Percentiles rank a stretch among this genome's conserved stretches.
These are phyloP conservation scores for Pyracantha coccinea DNA, from an alignment of 331 rosid genomes.

Conservation along the genomic window DNA sequence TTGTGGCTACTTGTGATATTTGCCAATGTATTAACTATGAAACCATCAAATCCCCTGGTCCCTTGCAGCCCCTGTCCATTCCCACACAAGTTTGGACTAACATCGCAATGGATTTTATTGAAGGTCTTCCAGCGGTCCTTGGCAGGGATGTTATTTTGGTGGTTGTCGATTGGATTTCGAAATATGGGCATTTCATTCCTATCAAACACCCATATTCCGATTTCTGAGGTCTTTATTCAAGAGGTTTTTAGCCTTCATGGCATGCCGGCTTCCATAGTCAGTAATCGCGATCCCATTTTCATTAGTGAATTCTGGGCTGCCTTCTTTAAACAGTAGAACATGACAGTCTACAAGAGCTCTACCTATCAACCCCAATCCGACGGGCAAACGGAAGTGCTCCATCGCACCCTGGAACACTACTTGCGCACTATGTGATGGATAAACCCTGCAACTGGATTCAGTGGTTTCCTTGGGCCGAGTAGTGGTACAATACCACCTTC, in stretches of 20 bases:
- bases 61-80: not conserved
- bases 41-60: not conserved
- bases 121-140: not conserved
- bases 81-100: not conserved
- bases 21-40: not conserved
- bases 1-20: not conserved
- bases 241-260: not conserved
- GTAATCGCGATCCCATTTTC: not conserved
- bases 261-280: not conserved
- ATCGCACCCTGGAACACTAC: too few species aligned
- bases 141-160: not conserved
- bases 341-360: too few species aligned
- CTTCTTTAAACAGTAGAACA: too few species aligned
- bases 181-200: not conserved
- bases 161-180: not conserved
- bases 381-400: too few species aligned
- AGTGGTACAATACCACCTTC: too few species aligned
- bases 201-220: not conserved
- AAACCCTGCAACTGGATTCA: too few species aligned
- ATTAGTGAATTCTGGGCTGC: not conserved
- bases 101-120: slow-evolving; percentile 3
- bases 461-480: not conserved
- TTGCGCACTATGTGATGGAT: too few species aligned
- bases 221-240: not conserved
- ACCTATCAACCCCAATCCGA: too few species aligned